Evolutionary conservation across 345 rosid genomes (phyloP).

Genomic region (Brassica nigra): DNA sequence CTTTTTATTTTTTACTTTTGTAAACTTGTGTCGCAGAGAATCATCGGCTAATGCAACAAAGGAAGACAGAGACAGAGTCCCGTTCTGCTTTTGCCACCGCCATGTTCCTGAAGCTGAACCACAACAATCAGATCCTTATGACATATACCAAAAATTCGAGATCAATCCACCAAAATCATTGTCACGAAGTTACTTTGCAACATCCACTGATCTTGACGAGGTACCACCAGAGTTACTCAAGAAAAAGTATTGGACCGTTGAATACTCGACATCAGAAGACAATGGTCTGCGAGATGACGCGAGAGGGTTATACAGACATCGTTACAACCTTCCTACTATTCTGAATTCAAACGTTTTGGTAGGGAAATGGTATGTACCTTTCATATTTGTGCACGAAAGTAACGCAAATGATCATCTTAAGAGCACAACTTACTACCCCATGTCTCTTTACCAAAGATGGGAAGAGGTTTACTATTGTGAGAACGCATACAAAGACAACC

Average conservation of each 20-base stretch:
- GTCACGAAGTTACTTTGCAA: slow-evolving; percentile 38
- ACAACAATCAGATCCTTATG: slow-evolving; percentile 41
- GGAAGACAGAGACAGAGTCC: slow-evolving; percentile 48
- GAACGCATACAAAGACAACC: slow-evolving; percentile 13
- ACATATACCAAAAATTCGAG: slow-evolving; percentile 47
- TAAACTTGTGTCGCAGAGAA: slow-evolving; percentile 41
- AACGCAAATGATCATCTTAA: slow-evolving; percentile 43
- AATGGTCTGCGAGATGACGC: slow-evolving; percentile 53
- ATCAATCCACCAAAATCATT: slow-evolving; percentile 26
- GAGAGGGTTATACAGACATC: slow-evolving; percentile 48
- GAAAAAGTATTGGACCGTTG: slow-evolving; percentile 51
- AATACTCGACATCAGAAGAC: slow-evolving; percentile 32
- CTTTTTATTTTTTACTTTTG: too few species aligned
- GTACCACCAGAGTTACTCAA: slow-evolving; percentile 54
- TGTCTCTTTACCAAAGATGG: slow-evolving; percentile 64
- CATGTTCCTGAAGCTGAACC: slow-evolving; percentile 43
- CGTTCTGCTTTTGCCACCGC: slow-evolving; percentile 42
- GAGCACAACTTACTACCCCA: slow-evolving; percentile 48
- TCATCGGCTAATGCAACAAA: slow-evolving; percentile 45
- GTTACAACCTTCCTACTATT: slow-evolving; percentile 46
- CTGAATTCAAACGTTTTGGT: slow-evolving; percentile 35
- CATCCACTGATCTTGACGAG: slow-evolving; percentile 48
- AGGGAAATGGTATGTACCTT: slow-evolving; percentile 75
- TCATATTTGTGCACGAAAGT: slow-evolving; percentile 56
- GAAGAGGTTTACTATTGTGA: slow-evolving; percentile 48